phyloP scores from a whole-genome alignment of 306 rosid genomes.

The Sechiopsis laciniata region DNA sequence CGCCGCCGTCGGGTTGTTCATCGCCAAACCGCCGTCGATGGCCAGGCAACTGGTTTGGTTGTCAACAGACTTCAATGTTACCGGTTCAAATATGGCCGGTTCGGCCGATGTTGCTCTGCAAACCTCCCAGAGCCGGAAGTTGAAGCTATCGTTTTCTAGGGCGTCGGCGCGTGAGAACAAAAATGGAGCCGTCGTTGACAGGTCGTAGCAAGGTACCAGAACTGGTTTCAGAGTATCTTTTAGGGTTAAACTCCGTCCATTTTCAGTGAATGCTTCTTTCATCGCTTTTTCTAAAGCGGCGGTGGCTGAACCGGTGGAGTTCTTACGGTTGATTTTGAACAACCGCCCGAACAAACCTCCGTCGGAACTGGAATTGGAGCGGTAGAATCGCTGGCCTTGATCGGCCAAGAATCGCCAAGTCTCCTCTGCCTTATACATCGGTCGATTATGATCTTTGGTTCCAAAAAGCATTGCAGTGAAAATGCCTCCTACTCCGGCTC shows the following conservation, averaged over 20 bases:
- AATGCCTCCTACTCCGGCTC: constrained; percentile 86
- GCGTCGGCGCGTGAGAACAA: constrained; percentile 97
- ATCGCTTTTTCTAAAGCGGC: constrained; percentile 55
- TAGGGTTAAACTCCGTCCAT: constrained; percentile 51
- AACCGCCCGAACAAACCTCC: constrained; percentile 41
- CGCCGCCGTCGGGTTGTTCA: constrained; percentile 88
- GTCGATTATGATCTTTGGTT: constrained; percentile 53
- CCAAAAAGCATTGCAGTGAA: constrained; percentile 87
- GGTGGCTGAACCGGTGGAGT: constrained; percentile 34
- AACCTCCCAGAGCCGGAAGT: constrained; percentile 90
- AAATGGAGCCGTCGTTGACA: constrained; percentile 91
- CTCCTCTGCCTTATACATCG: constrained; percentile 67
- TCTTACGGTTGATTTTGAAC: constrained; percentile 27
- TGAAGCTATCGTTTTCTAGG: constrained; percentile 78
- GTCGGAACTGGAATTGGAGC: constrained; percentile 27
- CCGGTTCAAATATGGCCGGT: constrained; percentile 71
- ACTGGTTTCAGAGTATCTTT: constrained; percentile 89
- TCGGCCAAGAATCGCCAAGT: constrained; percentile 73
- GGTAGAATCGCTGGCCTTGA: constrained; percentile 58
- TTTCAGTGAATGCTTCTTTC: constrained; percentile 64
- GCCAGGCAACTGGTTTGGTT: constrained; percentile 65
- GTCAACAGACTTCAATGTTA: constrained; percentile 67
- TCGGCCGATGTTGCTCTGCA: constrained; percentile 93
- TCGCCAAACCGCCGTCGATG: constrained; percentile 77
- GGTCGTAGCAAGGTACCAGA: constrained; percentile 82